phyloP scores from a whole-genome alignment of 1,139 yeast species.

The Yamadazyma oceani region DNA sequence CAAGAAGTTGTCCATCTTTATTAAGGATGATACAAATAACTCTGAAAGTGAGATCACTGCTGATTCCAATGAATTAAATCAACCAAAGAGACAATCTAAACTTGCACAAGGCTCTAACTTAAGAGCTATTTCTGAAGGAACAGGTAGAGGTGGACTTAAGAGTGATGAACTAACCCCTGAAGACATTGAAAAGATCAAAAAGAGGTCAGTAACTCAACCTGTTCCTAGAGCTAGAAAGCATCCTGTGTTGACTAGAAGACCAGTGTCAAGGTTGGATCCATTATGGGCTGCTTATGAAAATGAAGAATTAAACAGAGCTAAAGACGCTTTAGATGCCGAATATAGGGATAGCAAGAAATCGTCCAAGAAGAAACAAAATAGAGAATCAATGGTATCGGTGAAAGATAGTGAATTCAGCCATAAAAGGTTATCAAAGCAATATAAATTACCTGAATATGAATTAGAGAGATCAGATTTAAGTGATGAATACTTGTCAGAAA shows the following conservation, averaged over 20 bases:
- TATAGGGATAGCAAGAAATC: conserved; percentile 21
- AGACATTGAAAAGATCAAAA: conserved; percentile 44
- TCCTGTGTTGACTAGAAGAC: conserved; percentile 53
- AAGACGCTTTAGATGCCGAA: conserved; percentile 44
- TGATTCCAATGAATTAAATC: conserved; percentile 25
- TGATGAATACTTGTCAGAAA: conserved; percentile 46
- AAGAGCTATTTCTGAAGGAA: conserved; percentile 43
- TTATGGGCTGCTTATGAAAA: conserved; percentile 50
- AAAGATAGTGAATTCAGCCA: conserved; percentile 18
- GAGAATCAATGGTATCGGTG: conserved; percentile 44
- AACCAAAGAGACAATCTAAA: conserved; percentile 42
- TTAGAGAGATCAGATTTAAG: conserved; percentile 41
- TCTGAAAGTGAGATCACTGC: conserved; percentile 32
- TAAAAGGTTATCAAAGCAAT: conserved; percentile 17
- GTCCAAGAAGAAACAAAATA: conserved; percentile 24
- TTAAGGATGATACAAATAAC: conserved; percentile 35
- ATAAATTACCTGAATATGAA: conserved; percentile 41
- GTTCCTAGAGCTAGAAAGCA: conserved; percentile 38
- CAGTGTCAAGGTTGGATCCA: conserved; percentile 73
- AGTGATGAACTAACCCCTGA: conserved; percentile 38
- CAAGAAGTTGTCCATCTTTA: conserved; percentile 39
- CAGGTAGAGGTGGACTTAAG: conserved; percentile 16
- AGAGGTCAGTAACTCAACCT: conserved; percentile 51
- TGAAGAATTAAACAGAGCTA: conserved; percentile 47
- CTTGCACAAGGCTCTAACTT: conserved; percentile 18